phyloP scores from a whole-genome alignment of 495 filamentous ascomycete genomes.

The Aspergillus steynii region DNA sequence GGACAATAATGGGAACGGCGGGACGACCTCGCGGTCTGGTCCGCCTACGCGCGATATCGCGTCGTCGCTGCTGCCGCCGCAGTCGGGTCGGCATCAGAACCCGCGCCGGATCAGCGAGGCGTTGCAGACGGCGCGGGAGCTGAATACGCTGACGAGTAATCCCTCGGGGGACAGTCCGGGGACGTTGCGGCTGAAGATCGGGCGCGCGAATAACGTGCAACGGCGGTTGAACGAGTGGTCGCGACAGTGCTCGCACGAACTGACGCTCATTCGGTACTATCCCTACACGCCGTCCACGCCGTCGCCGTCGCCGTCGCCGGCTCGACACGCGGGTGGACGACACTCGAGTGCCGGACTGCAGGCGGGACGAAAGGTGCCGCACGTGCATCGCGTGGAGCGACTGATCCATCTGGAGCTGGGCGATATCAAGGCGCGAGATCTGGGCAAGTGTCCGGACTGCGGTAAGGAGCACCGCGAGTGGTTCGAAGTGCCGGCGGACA shows the following conservation, averaged over 20 bases:
- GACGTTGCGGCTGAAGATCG: conserved; percentile 86
- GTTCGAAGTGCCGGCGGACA: conserved; percentile 85
- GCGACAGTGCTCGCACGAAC: conserved; percentile 83
- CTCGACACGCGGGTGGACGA: not conserved
- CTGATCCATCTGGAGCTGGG: conserved; percentile 88
- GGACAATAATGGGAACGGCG: not conserved
- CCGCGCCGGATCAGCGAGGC: conserved; percentile 64
- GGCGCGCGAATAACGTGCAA: conserved; percentile 86
- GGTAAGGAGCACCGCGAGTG: conserved; percentile 91
- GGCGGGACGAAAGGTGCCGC: conserved; percentile 71
- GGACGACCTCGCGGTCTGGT: conserved; percentile 38
- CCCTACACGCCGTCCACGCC: conserved; percentile 69
- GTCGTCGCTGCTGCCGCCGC: conserved; percentile 54
- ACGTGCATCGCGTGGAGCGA: conserved; percentile 85
- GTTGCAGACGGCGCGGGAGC: conserved; percentile 51
- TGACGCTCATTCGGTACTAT: conserved; percentile 88
- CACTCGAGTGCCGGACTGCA: conserved; percentile 17
- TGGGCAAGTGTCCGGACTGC: conserved; percentile 73
- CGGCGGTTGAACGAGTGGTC: conserved; percentile 90
- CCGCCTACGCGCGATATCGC: conserved; percentile 59
- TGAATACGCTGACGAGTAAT: conserved; percentile 42
- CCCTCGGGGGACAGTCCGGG: conserved; percentile 31
- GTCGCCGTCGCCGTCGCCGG: conserved; percentile 7
- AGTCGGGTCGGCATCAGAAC: conserved; percentile 41
- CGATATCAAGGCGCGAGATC: conserved; percentile 64